phyloP scores from a whole-genome alignment of 352 stramenopile genomes.

The Pythium phragmiticola region DNA sequence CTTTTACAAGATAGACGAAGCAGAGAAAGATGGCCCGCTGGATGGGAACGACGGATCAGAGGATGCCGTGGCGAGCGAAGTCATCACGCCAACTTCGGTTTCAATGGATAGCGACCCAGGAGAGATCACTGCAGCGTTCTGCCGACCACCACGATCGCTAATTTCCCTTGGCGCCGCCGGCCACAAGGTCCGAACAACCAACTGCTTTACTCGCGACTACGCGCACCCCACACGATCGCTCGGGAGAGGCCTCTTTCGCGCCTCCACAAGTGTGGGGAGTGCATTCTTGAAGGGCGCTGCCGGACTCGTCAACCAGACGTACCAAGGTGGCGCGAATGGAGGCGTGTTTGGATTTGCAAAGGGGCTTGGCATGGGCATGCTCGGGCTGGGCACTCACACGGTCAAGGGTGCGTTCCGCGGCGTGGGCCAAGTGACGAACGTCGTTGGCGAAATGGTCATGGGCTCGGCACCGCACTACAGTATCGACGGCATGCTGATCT shows the following conservation, averaged over 20 bases:
- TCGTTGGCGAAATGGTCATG: slow-evolving; percentile 86
- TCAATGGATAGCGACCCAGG: not conserved
- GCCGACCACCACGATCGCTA: slow-evolving; percentile 67
- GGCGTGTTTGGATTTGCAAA: slow-evolving; percentile 88
- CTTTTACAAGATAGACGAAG: slow-evolving; percentile 81
- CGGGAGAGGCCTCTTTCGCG: slow-evolving; percentile 72
- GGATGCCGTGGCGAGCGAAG: slow-evolving; percentile 32
- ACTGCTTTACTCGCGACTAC: slow-evolving; percentile 83
- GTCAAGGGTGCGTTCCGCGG: slow-evolving; percentile 86
- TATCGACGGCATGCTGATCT: slow-evolving; percentile 76
- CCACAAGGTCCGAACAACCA: slow-evolving; percentile 85
- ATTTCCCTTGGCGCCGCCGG: slow-evolving; percentile 75
- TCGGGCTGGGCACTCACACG: slow-evolving; percentile 79
- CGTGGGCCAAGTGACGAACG: slow-evolving; percentile 83
- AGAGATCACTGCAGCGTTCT: slow-evolving; percentile 29
- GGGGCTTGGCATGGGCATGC: slow-evolving; percentile 83
- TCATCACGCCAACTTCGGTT: slow-evolving; percentile 21
- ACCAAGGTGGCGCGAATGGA: slow-evolving; percentile 78
- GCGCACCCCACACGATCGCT: slow-evolving; percentile 78
- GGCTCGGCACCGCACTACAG: slow-evolving; percentile 84
- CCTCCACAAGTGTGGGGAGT: slow-evolving; percentile 83
- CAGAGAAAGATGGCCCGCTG: slow-evolving; percentile 39
- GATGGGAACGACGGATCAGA: slow-evolving; percentile 25
- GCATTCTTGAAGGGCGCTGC: slow-evolving; percentile 82
- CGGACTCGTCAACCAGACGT: slow-evolving; percentile 84